phyloP scores from a whole-genome alignment of 192 early-diverging fungal species.

The Coemansia brasiliensis region DNA sequence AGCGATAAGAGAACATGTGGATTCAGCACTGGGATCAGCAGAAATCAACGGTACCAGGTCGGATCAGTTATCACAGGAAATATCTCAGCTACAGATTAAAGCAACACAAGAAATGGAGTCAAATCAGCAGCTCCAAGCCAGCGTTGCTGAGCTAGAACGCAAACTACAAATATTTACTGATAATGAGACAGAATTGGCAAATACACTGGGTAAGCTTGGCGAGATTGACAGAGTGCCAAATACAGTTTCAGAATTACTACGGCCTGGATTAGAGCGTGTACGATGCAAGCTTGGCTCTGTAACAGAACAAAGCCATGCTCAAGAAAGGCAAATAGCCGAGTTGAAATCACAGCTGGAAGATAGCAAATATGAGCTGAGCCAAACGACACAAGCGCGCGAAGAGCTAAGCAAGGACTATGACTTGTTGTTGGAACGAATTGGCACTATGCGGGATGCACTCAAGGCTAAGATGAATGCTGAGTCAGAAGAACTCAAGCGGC shows the following conservation, averaged over 20 bases:
- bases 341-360: conserved; percentile 31
- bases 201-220: conserved; percentile 19
- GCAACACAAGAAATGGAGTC: conserved; percentile 15
- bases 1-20: conserved; percentile 13
- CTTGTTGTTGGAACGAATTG: conserved; percentile 70
- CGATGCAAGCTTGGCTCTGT: conserved; percentile 4
- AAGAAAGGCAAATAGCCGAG: conserved; percentile 5
- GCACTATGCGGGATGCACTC: conserved; percentile 77
- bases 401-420: conserved; percentile 61
- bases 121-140: conserved; percentile 6
- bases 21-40: background rate
- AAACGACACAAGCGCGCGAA: conserved; percentile 40
- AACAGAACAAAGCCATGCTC: background rate
- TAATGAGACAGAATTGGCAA: conserved; percentile 11
- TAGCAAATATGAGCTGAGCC: conserved; percentile 18
- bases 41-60: background rate
- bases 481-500: conserved; percentile 57
- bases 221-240: conserved; percentile 21
- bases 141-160: conserved; percentile 10
- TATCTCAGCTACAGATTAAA: conserved; percentile 31
- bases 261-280: conserved; percentile 23
- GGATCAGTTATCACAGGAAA: conserved; percentile 14
- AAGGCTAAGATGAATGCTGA: conserved; percentile 83
- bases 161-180: conserved; percentile 12
- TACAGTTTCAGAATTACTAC: conserved; percentile 19